Evolutionary conservation across 2,329 filamentous ascomycete species (phyloP).

Genomic region (Alternaria sp.): DNA sequence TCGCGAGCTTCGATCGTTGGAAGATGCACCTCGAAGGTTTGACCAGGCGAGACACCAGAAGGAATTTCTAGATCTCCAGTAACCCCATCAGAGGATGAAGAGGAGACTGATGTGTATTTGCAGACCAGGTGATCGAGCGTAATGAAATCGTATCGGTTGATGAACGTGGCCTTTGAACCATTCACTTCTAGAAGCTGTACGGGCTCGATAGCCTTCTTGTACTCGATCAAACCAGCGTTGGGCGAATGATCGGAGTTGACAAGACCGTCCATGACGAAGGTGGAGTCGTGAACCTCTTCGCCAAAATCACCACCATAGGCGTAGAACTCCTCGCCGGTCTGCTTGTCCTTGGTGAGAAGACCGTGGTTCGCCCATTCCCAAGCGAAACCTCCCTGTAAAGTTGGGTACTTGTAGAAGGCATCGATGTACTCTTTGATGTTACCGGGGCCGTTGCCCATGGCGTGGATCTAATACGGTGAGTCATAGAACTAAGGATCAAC

Average conservation of each 20-base stretch:
- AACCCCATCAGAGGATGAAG: conserved; percentile 5
- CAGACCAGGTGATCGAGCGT: conserved; percentile 46
- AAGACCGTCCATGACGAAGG: conserved; percentile 56
- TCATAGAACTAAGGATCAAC: no score
- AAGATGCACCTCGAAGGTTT: conserved; percentile 35
- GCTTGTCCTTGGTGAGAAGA: conserved; percentile 49
- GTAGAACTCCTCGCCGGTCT: conserved; percentile 49
- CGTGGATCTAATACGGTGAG: conserved; percentile 50
- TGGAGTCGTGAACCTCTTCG: conserved; percentile 50
- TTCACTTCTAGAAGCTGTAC: conserved; percentile 42
- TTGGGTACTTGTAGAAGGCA: conserved; percentile 65
- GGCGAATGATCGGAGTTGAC: conserved; percentile 52
- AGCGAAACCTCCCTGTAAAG: conserved; percentile 67
- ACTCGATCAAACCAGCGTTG: conserved; percentile 51
- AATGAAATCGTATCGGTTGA: conserved; percentile 47
- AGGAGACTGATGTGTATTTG: conserved; percentile 20
- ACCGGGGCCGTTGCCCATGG: conserved; percentile 79
- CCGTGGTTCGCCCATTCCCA: conserved; percentile 58
- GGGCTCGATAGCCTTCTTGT: conserved; percentile 54
- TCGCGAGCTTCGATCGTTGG: conserved; percentile 19
- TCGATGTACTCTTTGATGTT: conserved; percentile 72
- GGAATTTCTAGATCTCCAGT: conserved; percentile 33
- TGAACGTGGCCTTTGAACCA: conserved; percentile 34
- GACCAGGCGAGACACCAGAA: conserved; percentile 29
- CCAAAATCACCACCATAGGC: conserved; percentile 55